Base-by-base conservation (phyloP, 192 early-diverging fungal species). In the Coemansia sp. region DNA sequence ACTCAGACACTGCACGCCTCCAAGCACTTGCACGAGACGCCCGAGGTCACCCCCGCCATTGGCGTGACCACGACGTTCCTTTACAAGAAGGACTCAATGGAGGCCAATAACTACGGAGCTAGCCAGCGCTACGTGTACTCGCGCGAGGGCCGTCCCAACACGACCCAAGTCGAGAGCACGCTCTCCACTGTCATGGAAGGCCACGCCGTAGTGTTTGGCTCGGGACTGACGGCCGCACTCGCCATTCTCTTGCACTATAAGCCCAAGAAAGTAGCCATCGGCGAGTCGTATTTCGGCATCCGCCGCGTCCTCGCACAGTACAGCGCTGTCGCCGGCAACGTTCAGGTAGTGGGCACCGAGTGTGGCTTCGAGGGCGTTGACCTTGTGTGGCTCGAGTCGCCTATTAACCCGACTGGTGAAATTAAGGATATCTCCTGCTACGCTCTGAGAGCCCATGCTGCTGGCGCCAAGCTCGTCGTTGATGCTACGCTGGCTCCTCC, bases 401-500 rank as follows among this genome's bases (percentile, higher is more conserved):
- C 89, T 5, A 60, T 82, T 31, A 91, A 90, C 74, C 91, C 89
- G 1, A 78, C 73, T 4, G 91, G 90, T 34, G 87, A 90, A 71
- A 77, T 87, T 7, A 24, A 51, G 41, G 86, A 83, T 33, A 63
- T 82, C 16, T 22, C 51, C 34, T 63, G 70, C 46, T 86, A 82
- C 42, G 69, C 77, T 38, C 77, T 86, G 62, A 52, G 84, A 15
- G 80, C 84, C 18, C 82, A 82, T 29, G 81, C 84, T 15, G 74
- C 72, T 2, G 88, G 87, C 2, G 89, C 88, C 11, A 67, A 72
- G 1, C 66, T 92, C 5, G 79, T 89, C 1, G 87, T 91, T 1
- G 91, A 93, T 59, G 47, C 90, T 2, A 93, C 91, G n/a, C 80
- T 92, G 76, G 88, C 90, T 20, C 91, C 91, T 7, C 91, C 92